These are phyloP conservation scores for Verticillium klebahnii DNA, from an alignment of 2,329 filamentous ascomycete species.

Conservation along the genomic window DNA sequence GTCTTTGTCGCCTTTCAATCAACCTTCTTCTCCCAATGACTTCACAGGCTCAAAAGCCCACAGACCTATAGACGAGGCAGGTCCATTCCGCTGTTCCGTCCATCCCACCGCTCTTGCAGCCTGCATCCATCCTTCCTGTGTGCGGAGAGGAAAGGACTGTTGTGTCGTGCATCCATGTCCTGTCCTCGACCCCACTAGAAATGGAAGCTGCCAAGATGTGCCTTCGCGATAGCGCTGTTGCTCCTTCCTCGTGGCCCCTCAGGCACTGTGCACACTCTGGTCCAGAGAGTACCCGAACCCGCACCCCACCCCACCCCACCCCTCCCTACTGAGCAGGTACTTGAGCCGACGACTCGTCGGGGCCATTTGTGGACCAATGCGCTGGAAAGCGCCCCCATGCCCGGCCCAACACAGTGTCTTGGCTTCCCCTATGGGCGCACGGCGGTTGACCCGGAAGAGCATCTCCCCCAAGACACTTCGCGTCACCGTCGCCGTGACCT, in stretches of 20 bases:
- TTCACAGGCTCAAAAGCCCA: too few species aligned
- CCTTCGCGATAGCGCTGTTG: neutral
- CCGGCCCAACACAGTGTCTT: neutral
- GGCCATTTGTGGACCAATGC: neutral
- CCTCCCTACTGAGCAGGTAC: neutral
- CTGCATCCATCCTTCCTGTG: neutral
- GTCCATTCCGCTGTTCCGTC: too few species aligned
- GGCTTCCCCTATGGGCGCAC: neutral
- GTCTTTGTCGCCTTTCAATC: neutral
- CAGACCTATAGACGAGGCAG: too few species aligned
- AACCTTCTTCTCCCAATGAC: too few species aligned
- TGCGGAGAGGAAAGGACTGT: neutral
- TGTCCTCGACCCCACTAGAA: neutral
- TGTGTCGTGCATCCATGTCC: neutral
- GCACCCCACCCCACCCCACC: too few species aligned
- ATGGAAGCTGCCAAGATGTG: neutral
- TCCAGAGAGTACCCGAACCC: neutral
- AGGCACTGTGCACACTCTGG: neutral
- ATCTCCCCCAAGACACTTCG: neutral
- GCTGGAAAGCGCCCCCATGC: neutral
- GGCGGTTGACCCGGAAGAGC: neutral
- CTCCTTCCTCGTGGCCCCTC: neutral
- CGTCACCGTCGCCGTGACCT: neutral
- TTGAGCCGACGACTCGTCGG: neutral
- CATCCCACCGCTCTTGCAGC: neutral